These are phyloP conservation scores for Parmelia sp. DNA, from an alignment of 495 filamentous ascomycete genomes.

Conservation along the genomic window DNA sequence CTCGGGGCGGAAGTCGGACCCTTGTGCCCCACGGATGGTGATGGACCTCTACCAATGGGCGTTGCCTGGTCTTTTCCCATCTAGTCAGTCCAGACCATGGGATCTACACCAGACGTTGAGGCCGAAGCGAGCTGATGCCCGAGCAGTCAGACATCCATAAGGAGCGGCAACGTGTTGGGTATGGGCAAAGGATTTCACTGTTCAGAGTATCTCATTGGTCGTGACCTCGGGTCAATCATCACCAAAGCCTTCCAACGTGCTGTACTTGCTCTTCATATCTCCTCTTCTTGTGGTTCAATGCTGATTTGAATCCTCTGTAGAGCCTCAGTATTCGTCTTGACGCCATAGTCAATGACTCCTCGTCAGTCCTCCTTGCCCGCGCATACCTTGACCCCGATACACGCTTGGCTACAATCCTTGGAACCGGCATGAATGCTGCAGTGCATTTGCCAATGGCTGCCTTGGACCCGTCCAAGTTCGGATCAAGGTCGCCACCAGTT, in stretches of 20 bases:
- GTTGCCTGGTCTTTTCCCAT: constrained; percentile 66
- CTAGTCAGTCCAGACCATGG: constrained; percentile 39
- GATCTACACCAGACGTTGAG: background rate
- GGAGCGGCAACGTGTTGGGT: constrained; percentile 49
- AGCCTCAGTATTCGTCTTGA: constrained; percentile 48
- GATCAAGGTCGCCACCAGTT: constrained; percentile 38
- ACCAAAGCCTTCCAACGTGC: constrained; percentile 48
- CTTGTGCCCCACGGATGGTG: constrained; percentile 31
- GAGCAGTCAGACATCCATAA: constrained; percentile 48
- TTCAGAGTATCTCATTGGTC: constrained; percentile 49
- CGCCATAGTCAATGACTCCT: constrained; percentile 80
- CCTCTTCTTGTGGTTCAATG: background rate
- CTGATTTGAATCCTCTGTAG: constrained; percentile 13
- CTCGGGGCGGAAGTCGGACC: constrained; percentile 29
- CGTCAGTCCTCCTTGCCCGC: constrained; percentile 72
- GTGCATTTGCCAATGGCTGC: constrained; percentile 58
- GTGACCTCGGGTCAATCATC: constrained; percentile 55
- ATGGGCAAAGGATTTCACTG: constrained; percentile 67
- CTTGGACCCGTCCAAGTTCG: constrained; percentile 59
- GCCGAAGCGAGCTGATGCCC: constrained; percentile 9
- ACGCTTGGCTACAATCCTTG: constrained; percentile 71
- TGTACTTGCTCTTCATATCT: constrained; percentile 26
- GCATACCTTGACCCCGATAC: constrained; percentile 61
- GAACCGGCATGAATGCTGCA: constrained; percentile 82
- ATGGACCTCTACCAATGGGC: constrained; percentile 49